phyloP scores from a whole-genome alignment of 306 rosid genomes.

The Cajanus cajan region DNA sequence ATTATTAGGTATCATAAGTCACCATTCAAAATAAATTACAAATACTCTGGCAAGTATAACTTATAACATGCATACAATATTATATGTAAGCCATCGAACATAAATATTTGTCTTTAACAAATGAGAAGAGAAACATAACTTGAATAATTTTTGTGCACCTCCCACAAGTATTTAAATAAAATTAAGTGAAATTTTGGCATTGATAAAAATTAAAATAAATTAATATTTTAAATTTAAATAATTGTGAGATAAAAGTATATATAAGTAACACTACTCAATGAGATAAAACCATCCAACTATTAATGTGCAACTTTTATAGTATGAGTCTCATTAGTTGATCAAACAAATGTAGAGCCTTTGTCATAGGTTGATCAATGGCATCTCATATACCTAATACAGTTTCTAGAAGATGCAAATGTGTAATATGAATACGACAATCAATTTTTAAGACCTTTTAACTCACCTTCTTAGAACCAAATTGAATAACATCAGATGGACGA shows the following conservation, averaged over 20 bases:
- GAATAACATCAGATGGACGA: constrained; percentile 54
- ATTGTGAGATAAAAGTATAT: background rate
- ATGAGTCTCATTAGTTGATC: background rate
- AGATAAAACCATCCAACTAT: background rate
- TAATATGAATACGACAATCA: background rate
- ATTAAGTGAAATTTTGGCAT: background rate
- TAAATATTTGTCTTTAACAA: background rate
- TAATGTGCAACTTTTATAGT: background rate
- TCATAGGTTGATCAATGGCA: background rate
- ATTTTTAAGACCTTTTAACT: background rate
- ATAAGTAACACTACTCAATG: background rate
- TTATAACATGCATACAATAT: background rate
- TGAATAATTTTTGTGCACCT: background rate
- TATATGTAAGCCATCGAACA: background rate
- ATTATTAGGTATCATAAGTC: background rate
- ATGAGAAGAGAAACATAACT: background rate
- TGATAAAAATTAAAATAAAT: background rate
- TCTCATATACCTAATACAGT: background rate
- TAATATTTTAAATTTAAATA: background rate
- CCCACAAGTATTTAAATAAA: background rate
- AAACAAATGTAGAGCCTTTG: background rate
- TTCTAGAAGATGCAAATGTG: background rate
- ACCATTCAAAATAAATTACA: background rate
- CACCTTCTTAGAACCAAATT: constrained; percentile 80
- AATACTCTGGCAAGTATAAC: background rate